A percentile compares a stretch with the other conserved stretches of the same genome.
Conservation (phyloP, 2,329 filamentous ascomycete genomes). For the Aspergillus phoenicis region DNA sequence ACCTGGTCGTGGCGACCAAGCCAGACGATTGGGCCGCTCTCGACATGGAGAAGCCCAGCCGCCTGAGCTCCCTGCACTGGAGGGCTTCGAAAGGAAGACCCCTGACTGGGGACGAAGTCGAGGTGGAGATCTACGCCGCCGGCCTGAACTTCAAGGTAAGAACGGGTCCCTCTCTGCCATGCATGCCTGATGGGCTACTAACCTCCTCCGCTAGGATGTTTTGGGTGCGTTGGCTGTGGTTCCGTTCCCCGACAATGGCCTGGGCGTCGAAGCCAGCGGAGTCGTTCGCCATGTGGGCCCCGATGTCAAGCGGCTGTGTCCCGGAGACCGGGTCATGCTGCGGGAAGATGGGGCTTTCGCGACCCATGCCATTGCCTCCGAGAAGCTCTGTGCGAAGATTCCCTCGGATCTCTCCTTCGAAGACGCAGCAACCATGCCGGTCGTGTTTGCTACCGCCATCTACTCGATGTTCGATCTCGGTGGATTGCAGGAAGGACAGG, state of each 20-base stretch:
- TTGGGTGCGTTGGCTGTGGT: not conserved
- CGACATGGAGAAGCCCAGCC: constrained; percentile 23
- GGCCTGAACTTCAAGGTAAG: constrained; percentile 9
- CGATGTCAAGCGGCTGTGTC: constrained; percentile 17
- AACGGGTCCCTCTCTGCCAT: not conserved
- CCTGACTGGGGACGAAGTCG: constrained; percentile 23
- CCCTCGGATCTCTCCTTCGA: constrained; percentile 5
- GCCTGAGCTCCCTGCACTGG: constrained; percentile 28
- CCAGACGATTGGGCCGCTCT: constrained; percentile 6
- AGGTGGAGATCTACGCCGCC: constrained; percentile 19
- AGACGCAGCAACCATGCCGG: constrained; percentile 11
- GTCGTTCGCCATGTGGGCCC: constrained; percentile 25
- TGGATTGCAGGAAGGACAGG: constrained; percentile 9
- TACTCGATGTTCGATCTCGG: constrained; percentile 14
- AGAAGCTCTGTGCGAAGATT: constrained; percentile 10
- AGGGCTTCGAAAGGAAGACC: not conserved
- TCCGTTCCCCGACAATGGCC: not conserved
- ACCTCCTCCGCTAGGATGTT: not conserved
- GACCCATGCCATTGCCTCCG: not conserved
- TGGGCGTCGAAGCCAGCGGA: constrained; percentile 29
- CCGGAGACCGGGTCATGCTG: constrained; percentile 30
- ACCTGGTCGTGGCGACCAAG: not conserved
- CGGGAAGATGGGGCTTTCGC: constrained; percentile 1
- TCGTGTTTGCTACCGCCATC: constrained; percentile 11
- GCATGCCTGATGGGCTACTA: not conserved